A percentile compares a stretch with the other conserved stretches of the same genome.
Conservation (phyloP, 2,329 filamentous ascomycete species). For the Colletotrichum destructivum region DNA sequence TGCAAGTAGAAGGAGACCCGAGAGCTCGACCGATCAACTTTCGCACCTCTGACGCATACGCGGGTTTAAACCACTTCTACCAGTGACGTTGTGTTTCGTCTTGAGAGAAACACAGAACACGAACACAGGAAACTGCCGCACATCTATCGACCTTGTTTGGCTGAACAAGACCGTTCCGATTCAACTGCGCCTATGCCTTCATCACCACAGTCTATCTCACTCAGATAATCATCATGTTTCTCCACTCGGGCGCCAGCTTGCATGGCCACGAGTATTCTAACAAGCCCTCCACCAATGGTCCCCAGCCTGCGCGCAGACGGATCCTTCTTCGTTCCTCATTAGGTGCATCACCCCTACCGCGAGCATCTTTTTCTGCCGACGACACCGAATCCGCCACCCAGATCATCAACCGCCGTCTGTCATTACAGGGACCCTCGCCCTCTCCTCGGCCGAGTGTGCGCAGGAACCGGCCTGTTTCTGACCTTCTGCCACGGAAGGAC, state of each 20-base stretch:
- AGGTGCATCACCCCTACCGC: conserved; percentile 42
- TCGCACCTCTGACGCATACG: not conserved
- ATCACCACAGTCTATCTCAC: not conserved
- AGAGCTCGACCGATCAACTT: conserved; percentile 23
- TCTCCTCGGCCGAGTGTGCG: conserved; percentile 40
- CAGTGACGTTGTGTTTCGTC: not conserved
- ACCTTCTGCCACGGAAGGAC: conserved; percentile 56
- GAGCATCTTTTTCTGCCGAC: conserved; percentile 29
- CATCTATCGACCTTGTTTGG: not conserved
- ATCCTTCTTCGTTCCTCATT: conserved; percentile 61
- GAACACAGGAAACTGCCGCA: conserved; percentile 2
- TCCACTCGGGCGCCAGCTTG: conserved; percentile 72
- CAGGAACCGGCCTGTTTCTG: conserved; percentile 54
- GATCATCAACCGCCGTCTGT: conserved; percentile 29
- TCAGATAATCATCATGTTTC: conserved; percentile 62
- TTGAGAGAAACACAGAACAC: conserved; percentile 27
- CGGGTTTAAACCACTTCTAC: conserved; percentile 8
- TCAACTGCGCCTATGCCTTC: conserved; percentile 19
- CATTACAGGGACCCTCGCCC: conserved; percentile 29
- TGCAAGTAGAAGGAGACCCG: conserved; percentile 2
- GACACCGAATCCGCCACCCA: conserved; percentile 18
- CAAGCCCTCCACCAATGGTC: conserved; percentile 48
- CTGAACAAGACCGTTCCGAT: not conserved
- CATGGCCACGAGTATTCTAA: conserved; percentile 73
- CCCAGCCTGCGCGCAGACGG: conserved; percentile 52